Base-by-base conservation (phyloP, 2,329 filamentous ascomycete species). In the Alternaria infectoria region DNA sequence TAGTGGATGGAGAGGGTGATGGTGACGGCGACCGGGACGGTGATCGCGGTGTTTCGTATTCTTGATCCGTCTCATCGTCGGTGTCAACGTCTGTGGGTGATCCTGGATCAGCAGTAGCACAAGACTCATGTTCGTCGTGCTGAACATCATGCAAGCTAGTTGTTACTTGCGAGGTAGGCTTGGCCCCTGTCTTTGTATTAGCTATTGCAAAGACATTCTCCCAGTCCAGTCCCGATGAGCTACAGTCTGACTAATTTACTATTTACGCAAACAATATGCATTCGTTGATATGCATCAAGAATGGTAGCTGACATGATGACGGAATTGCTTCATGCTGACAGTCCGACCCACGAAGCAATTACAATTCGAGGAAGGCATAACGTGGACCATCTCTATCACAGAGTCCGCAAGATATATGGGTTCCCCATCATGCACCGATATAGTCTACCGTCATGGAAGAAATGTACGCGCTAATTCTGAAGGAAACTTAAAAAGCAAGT, bases 41-140 rank as follows among this genome's bases (percentile, higher is more conserved):
- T 4, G 74, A 76, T 15, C 61, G 71, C 17, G 73, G 69, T 11
- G 69, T 72, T 17, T 59, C 36, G 25, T 55, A 73, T 13, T 21
- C 5, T 30, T 43, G 25, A n/a, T 54, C 30, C 30, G 17, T 43
- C 49, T 72, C 68, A 26, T 70, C 59, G 28, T 71, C 69, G 3
- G 75, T 72, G 8, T 79, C 75, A 15, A 72, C 74, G 30, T 77
- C 76, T 3, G 77, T 79, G 2, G 74, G 65, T 6, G 73, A 76
- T 2, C 73, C 77, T 55, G 70, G 68, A 21, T 74, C 69, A 6
- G 66, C 65, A 6, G 69, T 66, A 4, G 63, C 57, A 56, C 59
- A 30, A 2, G 71, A 67, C 2, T 68, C 57, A 10, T 61, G 43
- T 7, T 68, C 60, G 21, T 65, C 58, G 7, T 54, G 30, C 36